Percentiles rank a stretch among this genome's conserved stretches.
These are phyloP conservation scores for Mesotaenium endlicherianum DNA, from an alignment of 139 green algal genomes.

Conservation along the genomic window DNA sequence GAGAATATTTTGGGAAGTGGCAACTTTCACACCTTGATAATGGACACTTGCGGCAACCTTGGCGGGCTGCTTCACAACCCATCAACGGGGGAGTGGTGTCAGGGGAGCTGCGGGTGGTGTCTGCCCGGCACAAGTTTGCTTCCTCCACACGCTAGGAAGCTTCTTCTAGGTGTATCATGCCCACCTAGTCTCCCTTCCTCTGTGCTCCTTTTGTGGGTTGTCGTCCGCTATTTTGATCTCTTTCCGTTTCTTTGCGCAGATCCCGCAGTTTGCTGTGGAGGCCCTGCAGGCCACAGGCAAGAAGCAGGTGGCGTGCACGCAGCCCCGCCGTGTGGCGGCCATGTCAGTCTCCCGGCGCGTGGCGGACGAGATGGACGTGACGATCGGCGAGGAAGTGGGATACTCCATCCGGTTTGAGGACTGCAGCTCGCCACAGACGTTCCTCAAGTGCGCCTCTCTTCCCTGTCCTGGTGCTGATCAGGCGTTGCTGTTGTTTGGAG, in stretches of 20 bases:
- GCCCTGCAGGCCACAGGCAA: slow-evolving; percentile 75
- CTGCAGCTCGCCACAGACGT: slow-evolving; percentile 63
- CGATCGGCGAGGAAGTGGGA: slow-evolving; percentile 61
- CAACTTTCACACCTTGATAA: too few relatives aligned
- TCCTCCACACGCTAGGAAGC: too few relatives aligned
- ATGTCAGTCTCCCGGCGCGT: slow-evolving; percentile 62
- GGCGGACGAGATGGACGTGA: slow-evolving; percentile 68
- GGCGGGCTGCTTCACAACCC: too few relatives aligned
- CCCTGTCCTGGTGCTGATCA: not conserved
- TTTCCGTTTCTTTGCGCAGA: slow-evolving; percentile 61
- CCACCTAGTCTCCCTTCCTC: too few relatives aligned
- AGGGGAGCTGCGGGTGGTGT: too few relatives aligned
- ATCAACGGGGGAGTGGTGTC: too few relatives aligned
- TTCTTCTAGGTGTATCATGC: too few relatives aligned
- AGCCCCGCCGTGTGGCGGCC: slow-evolving; percentile 63
- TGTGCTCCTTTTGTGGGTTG: not conserved
- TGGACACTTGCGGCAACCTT: too few relatives aligned
- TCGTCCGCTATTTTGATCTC: not conserved
- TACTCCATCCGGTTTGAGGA: slow-evolving; percentile 92
- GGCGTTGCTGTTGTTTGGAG: not conserved
- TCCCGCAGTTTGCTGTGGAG: slow-evolving; percentile 94
- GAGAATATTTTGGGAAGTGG: too few relatives aligned
- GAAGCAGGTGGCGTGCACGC: slow-evolving; percentile 64
- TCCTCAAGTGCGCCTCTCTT: slow-evolving; percentile 67
- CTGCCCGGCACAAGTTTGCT: too few relatives aligned